Conservation (phyloP, 768 basidiomycete genomes). For the Hemileccinum rubropunctum region DNA sequence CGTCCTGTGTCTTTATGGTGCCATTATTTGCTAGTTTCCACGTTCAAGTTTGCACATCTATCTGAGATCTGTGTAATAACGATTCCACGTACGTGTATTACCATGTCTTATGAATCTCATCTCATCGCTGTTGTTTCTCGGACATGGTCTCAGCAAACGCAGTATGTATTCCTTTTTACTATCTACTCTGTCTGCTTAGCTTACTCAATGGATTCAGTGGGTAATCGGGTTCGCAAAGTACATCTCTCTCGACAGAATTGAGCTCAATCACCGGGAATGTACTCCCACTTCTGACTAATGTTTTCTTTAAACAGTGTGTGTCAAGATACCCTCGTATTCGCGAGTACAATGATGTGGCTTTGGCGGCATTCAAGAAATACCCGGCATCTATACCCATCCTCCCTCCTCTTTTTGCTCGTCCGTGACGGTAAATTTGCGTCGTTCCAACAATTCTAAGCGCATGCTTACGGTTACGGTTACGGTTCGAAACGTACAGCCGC, state of each 20-base stretch:
- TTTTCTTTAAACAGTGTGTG: conserved; percentile 1
- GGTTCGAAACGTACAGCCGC: not conserved
- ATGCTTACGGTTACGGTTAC: not conserved
- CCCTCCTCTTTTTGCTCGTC: conserved; percentile 4
- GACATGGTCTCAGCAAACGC: not conserved
- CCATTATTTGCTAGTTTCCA: not conserved
- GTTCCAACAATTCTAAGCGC: not conserved
- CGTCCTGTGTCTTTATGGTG: not conserved
- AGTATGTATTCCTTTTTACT: not conserved
- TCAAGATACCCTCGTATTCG: conserved; percentile 6
- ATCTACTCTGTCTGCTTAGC: not conserved
- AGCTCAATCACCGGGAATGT: not conserved
- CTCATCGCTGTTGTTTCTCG: not conserved
- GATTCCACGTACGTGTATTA: conserved; percentile 3
- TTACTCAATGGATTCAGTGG: conserved; percentile 3
- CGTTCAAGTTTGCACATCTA: not conserved
- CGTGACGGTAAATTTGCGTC: conserved; percentile 10
- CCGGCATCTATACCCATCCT: conserved; percentile 5
- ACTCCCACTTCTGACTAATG: not conserved
- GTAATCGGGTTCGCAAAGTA: conserved; percentile 2
- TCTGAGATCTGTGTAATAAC: not conserved
- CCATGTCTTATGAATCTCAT: not conserved
- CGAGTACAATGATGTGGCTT: conserved; percentile 4
- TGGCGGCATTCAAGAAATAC: conserved; percentile 3
- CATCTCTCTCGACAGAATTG: not conserved